Evolutionary conservation across 495 filamentous ascomycete genomes (phyloP).

Genomic region (Aspergillus bertholletiae): DNA sequence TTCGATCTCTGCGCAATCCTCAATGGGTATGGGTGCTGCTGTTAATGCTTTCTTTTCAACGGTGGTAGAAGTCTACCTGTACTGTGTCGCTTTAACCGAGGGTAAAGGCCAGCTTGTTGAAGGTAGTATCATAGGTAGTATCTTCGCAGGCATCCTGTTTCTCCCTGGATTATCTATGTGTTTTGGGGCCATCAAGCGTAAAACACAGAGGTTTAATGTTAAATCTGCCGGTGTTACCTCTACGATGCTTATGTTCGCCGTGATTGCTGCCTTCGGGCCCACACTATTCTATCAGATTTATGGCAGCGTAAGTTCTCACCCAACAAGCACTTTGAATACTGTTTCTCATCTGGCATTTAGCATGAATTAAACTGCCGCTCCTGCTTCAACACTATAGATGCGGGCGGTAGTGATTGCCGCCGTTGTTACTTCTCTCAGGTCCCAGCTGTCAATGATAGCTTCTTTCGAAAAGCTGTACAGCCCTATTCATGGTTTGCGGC

Average conservation of each 20-base stretch:
- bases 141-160: conserved; percentile 95
- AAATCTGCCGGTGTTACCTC: conserved; percentile 95
- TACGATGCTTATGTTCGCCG: conserved; percentile 96
- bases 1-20: conserved; percentile 97
- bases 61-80: conserved; percentile 95
- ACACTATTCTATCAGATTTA: conserved; percentile 99
- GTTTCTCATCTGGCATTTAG: conserved; percentile 38
- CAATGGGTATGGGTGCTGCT: conserved; percentile 98
- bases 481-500: conserved; percentile 91
- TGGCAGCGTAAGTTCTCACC: conserved; percentile 65
- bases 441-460: conserved; percentile 78
- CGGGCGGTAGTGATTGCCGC: conserved; percentile 67
- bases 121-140: conserved; percentile 94
- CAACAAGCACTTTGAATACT: neutral
- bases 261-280: conserved; percentile 94
- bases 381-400: conserved; percentile 53
- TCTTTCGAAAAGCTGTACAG: conserved; percentile 84
- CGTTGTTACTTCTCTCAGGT: conserved; percentile 91
- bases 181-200: conserved; percentile 95
- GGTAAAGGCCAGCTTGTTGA: conserved; percentile 93
- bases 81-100: conserved; percentile 89
- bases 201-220: conserved; percentile 98
- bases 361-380: conserved; percentile 89
- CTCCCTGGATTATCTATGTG: conserved; percentile 98
- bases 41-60: conserved; percentile 99